A percentile compares a stretch with the other conserved stretches of the same genome.
These are phyloP conservation scores for Ramichloridium luteum DNA, from an alignment of 2,329 filamentous ascomycete species.

Conservation along the genomic window DNA sequence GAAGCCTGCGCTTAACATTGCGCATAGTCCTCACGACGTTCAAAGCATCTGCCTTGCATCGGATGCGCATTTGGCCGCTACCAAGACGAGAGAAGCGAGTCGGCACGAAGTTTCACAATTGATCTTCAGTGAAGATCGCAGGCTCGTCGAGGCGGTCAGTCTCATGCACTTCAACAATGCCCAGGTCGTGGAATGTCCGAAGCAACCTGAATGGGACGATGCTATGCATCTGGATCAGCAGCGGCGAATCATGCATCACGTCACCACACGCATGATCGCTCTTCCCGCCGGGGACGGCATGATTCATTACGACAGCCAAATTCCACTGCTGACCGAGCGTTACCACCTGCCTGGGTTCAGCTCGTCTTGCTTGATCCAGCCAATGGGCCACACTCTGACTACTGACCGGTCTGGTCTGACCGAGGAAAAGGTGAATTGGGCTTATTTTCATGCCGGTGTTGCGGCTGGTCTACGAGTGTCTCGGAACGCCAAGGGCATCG, in stretches of 20 bases:
- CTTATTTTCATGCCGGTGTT: conserved; percentile 94
- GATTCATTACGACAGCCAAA: conserved; percentile 75
- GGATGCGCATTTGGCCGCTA: conserved; percentile 52
- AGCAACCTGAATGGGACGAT: conserved; percentile 68
- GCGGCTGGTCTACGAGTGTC: conserved; percentile 89
- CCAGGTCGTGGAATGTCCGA: conserved; percentile 63
- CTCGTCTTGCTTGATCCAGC: conserved; percentile 80
- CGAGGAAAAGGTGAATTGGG: conserved; percentile 96
- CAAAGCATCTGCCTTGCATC: conserved; percentile 61
- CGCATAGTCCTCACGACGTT: conserved; percentile 47
- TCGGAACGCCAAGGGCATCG: conserved; percentile 78
- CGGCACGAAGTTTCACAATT: conserved; percentile 64
- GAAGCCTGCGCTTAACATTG: conserved; percentile 2
- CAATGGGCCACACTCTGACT: conserved; percentile 82
- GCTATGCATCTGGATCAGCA: conserved; percentile 82
- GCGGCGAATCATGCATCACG: conserved; percentile 74
- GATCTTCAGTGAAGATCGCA: conserved; percentile 83
- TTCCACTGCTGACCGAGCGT: conserved; percentile 83
- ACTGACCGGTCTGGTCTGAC: conserved; percentile 78
- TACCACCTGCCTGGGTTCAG: conserved; percentile 85
- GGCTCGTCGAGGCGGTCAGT: conserved; percentile 72
- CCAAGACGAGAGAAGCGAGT: conserved; percentile 73
- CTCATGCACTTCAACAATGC: conserved; percentile 77
- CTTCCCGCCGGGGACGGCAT: conserved; percentile 79
- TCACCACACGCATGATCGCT: conserved; percentile 78